These are phyloP conservation scores for Diddensiella santjacobensis DNA, from an alignment of 805 yeast genomes.

Conservation along the genomic window DNA sequence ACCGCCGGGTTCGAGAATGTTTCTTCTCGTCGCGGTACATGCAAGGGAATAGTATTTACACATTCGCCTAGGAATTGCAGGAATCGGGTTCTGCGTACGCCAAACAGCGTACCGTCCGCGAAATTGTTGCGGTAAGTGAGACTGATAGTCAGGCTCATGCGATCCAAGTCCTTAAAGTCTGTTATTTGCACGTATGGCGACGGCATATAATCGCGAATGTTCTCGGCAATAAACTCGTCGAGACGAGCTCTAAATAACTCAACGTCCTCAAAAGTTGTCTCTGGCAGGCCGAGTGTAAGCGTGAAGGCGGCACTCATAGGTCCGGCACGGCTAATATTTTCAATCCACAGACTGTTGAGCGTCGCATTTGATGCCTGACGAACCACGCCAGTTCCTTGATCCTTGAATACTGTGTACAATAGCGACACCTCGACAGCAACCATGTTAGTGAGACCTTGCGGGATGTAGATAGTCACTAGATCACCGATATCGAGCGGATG, in stretches of 20 bases:
- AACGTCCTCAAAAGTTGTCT: slow-evolving; percentile 35
- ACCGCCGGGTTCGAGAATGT: slow-evolving; percentile 32
- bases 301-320: slow-evolving; percentile 26
- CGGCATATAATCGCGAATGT: slow-evolving; percentile 36
- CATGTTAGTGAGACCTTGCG: slow-evolving; percentile 27
- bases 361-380: slow-evolving; percentile 38
- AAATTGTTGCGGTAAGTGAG: slow-evolving; percentile 32
- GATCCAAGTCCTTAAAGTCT: slow-evolving; percentile 35
- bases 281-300: slow-evolving; percentile 35
- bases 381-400: slow-evolving; percentile 26
- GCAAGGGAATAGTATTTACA: slow-evolving; percentile 34
- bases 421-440: slow-evolving; percentile 34
- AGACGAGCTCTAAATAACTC: slow-evolving; percentile 30
- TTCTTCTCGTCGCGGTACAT: slow-evolving; percentile 35
- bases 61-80: slow-evolving; percentile 31
- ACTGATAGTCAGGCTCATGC: slow-evolving; percentile 28
- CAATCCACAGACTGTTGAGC: slow-evolving; percentile 37
- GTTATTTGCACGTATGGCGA: slow-evolving; percentile 32
- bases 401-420: slow-evolving; percentile 35
- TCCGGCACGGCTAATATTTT: slow-evolving; percentile 37
- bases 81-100: slow-evolving; percentile 30
- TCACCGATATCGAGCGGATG: slow-evolving; percentile 43
- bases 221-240: slow-evolving; percentile 29
- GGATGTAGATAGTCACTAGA: slow-evolving; percentile 30
- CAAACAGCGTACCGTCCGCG: slow-evolving; percentile 31